Conservation (phyloP, 768 basidiomycete species). For the Collybia nuda region DNA sequence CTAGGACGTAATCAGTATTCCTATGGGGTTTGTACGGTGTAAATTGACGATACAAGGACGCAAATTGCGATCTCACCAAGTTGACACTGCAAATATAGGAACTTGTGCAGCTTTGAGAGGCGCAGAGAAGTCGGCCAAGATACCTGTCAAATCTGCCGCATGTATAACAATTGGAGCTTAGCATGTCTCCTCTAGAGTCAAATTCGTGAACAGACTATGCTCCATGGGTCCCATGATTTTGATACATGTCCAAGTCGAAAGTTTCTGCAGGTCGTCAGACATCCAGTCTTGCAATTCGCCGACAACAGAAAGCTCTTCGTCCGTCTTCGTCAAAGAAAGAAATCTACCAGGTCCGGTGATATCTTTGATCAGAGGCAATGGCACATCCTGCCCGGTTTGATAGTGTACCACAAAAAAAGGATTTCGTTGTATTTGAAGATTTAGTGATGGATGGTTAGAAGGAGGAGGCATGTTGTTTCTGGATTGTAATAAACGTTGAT, state of each 20-base stretch:
- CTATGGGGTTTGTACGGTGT: slow-evolving; percentile 24
- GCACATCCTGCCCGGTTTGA: slow-evolving; percentile 32
- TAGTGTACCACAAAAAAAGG: slow-evolving; percentile 49
- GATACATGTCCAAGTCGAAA: slow-evolving; percentile 55
- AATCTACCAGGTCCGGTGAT: slow-evolving; percentile 29
- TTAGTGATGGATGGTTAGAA: slow-evolving; percentile 42
- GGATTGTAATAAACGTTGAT: too few relatives aligned
- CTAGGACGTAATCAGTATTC: slow-evolving; percentile 68
- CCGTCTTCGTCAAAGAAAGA: slow-evolving; percentile 57
- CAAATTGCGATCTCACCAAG: slow-evolving; percentile 42
- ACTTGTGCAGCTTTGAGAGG: slow-evolving; percentile 53
- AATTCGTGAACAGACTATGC: slow-evolving; percentile 41
- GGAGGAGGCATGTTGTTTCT: slow-evolving; percentile 43
- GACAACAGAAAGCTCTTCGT: slow-evolving; percentile 64
- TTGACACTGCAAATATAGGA: slow-evolving; percentile 61
- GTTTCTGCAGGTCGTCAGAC: slow-evolving; percentile 32
- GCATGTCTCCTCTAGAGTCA: neutral
- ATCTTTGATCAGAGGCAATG: slow-evolving; percentile 30
- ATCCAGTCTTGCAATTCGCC: slow-evolving; percentile 38
- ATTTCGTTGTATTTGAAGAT: slow-evolving; percentile 43
- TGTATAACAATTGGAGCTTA: neutral
- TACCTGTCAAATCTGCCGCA: slow-evolving; percentile 51
- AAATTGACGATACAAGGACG: slow-evolving; percentile 1
- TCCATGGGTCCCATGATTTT: slow-evolving; percentile 69
- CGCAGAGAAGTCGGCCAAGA: slow-evolving; percentile 51